Conservation (phyloP, 441 rosid species). For the Mallotus japonicus region DNA sequence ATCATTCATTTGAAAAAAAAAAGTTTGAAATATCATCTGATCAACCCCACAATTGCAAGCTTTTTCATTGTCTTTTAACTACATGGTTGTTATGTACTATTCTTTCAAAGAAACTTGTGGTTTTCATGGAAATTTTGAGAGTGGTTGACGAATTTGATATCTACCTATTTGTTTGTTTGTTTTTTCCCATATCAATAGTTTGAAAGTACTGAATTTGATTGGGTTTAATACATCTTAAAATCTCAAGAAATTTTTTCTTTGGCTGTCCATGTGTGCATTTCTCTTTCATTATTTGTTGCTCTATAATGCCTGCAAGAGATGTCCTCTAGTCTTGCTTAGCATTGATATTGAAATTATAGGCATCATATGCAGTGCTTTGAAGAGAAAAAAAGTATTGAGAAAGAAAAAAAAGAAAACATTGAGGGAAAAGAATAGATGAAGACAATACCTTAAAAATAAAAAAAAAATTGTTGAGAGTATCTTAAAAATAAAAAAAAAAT, state of each 20-base stretch:
- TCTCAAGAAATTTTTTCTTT: neutral
- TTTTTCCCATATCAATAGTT: neutral
- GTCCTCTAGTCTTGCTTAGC: neutral
- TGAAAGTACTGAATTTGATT: neutral
- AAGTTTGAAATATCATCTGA: neutral
- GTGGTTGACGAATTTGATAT: conserved; percentile 3
- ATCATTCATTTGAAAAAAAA: too few species aligned
- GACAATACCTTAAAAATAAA: too few species aligned
- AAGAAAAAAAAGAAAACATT: too few species aligned
- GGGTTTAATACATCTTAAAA: neutral
- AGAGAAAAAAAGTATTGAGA: too few species aligned
- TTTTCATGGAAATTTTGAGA: neutral
- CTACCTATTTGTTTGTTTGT: neutral
- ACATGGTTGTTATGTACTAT: neutral
- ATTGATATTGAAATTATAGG: neutral
- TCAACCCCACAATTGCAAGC: neutral
- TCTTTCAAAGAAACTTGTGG: neutral
- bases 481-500: too few species aligned
- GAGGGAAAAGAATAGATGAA: too few species aligned
- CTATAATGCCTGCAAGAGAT: neutral
- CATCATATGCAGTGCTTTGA: too few species aligned
- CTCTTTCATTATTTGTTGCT: neutral
- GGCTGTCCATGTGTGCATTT: neutral
- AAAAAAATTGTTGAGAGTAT: too few species aligned
- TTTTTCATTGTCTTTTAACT: neutral